Base-by-base conservation (phyloP, 2,329 filamentous ascomycete genomes). In the Alternaria arbusti region DNA sequence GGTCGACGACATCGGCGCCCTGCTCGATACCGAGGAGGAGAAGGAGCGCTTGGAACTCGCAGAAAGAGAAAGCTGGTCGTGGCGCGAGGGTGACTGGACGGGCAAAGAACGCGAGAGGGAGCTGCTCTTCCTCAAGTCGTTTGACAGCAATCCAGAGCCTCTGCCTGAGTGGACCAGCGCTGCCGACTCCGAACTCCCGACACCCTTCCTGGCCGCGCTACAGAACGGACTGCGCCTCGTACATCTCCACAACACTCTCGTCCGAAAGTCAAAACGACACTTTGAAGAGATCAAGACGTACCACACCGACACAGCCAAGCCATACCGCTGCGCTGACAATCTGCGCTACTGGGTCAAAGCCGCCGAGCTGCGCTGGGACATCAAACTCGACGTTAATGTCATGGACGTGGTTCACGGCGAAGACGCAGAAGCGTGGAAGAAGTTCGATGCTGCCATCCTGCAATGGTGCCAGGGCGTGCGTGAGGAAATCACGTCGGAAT, bases 301-400 rank as follows among this genome's bases (percentile, higher is more conserved):
- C 79, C 96, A 98, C 79, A 90, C 89, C n/a, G 94, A 99, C 79
- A 95, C 96, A 10, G 90, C 89, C 64, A 98, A 98, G 81, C 96
- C 96, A 0, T 99, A 99, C 79, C 91, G 96, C 52, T 90, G 90
- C 66, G 93, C 94, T 4, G 96, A 99, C 72, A 99, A 99, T 78
- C 85, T 99, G 65, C 89, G 94, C 44, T 99, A 91, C 84, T 99
- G 96, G 95, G 88, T 92, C 81, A 99, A 99, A 83, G 96, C 95
- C 1, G 94, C 94, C 8, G 94, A 99, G 82, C 85, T 98, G 62
- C 89, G 96, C 59, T 99, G 95, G 90, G 96, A 98, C 81, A 88
- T 94, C 43, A 87, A 91, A 70, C 84, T 98, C 55, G 88, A 90
- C 67, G 86, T 97, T 57, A 93, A 97, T 74, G 93, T 95, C 22